phyloP scores from a whole-genome alignment of 805 yeast genomes.

The Teunomyces funiuensis region DNA sequence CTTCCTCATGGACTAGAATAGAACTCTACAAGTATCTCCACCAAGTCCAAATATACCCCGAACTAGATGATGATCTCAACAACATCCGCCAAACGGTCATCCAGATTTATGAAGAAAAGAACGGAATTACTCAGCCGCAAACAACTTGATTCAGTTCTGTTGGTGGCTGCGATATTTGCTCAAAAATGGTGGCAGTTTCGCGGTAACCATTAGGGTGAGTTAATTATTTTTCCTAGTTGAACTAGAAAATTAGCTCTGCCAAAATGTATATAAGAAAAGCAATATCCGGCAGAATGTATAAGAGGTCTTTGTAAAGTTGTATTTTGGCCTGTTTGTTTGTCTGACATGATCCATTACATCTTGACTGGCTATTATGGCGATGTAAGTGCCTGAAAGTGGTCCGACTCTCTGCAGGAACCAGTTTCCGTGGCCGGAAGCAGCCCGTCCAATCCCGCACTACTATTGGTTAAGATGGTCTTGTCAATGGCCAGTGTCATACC shows the following conservation, averaged over 20 bases:
- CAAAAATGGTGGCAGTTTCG: background rate
- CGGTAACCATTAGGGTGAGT: conserved; percentile 5
- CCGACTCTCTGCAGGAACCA: too few species aligned
- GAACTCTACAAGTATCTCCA: conserved; percentile 17
- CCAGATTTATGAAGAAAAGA: conserved; percentile 11
- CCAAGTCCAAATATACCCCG: conserved; percentile 16
- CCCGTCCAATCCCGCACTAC: too few species aligned
- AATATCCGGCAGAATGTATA: background rate
- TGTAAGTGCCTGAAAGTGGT: too few species aligned
- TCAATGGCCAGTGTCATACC: too few species aligned
- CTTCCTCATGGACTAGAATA: conserved; percentile 16
- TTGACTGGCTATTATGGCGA: too few species aligned
- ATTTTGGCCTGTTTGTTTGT: background rate
- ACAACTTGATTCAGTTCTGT: background rate
- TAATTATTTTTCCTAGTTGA: conserved; percentile 3
- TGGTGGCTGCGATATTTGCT: conserved; percentile 1
- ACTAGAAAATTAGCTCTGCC: background rate
- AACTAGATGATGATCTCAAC: conserved; percentile 17
- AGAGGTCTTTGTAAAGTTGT: background rate
- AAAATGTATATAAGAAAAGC: conserved; percentile 1
- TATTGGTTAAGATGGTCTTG: too few species aligned
- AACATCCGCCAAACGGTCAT: conserved; percentile 12
- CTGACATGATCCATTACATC: too few species aligned
- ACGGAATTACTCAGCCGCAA: background rate
- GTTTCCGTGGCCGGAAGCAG: too few species aligned